Evolutionary conservation across 1,284 basidiomycete genomes (phyloP), one percentile per base, ranked within the genome.

Genomic region (Sphagnurus paluster): DNA sequence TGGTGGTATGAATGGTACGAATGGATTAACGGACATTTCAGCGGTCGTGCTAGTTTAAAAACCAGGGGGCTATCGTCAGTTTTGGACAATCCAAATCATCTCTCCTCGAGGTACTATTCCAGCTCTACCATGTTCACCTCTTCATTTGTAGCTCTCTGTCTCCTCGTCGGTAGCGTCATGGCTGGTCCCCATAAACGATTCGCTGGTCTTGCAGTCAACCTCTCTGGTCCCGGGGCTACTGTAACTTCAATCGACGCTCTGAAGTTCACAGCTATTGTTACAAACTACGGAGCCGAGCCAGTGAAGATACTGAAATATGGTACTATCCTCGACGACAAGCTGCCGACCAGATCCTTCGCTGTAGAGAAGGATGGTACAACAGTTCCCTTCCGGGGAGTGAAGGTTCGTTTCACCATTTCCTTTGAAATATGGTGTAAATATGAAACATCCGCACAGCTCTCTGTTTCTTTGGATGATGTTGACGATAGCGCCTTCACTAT

Each of bases 331-430:
- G 74, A 76, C 53, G 61, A 61, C 44, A 58, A 67, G 29, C 57
- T 70, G 11, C 72, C 72, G 6, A 74, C 72, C 17, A 68, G 64
- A 55, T 73, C 72, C 4, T 75, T 76, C 61, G 58, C 56, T 3
- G 65, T 75, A 46, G 71, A 63, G 40, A 70, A 71, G 56, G 66
- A 68, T 48, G 70, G 67, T n/a, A 46, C 55, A 13, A 54, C 54
- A 4, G 68, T 73, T 35, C 45, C 63, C 21, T 76, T 76, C 63
- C 69, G 62, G 17, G 74, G 73, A 32, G 56, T 73, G 51, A 71
- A 71, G 65, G 68, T 73, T 41, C 30, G 53, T 10, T 17, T 38
- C 10, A 1, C 14, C 11, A 8, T 28, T 9, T 14, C 19, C 4
- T 33, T 29, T 8, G 5, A 35, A 19, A 30, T 13, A 17, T 39